These are phyloP conservation scores for Mycena filopes DNA, from an alignment of 768 basidiomycete genomes.

Conservation along the genomic window DNA sequence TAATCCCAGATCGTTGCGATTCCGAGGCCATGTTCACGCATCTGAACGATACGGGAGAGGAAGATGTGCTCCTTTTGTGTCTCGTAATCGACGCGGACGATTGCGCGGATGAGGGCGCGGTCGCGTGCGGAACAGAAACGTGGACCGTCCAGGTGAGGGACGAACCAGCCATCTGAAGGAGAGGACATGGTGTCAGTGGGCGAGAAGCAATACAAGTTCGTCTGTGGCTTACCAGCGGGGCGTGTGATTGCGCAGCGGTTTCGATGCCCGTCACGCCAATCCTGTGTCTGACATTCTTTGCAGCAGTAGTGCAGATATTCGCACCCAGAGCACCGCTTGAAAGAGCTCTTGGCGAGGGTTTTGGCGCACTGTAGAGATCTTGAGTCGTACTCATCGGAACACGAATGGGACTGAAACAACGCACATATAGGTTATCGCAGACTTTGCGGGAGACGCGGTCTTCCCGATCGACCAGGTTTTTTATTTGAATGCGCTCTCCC, in stretches of 20 bases:
- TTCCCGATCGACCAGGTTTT: too few relatives aligned
- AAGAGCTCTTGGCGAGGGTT: neutral
- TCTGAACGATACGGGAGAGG: neutral
- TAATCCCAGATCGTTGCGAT: neutral
- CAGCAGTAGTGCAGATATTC: neutral
- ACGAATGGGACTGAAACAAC: neutral
- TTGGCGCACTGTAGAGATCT: neutral
- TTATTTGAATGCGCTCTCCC: too few relatives aligned
- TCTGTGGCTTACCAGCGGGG: neutral
- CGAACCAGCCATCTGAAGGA: neutral
- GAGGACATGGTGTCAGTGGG: too few relatives aligned
- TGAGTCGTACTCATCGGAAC: neutral
- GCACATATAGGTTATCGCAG: neutral
- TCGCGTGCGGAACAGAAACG: neutral
- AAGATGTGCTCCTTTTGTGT: neutral
- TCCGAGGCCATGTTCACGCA: neutral
- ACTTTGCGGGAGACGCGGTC: too few relatives aligned
- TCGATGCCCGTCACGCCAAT: neutral
- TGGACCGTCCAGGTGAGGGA: neutral
- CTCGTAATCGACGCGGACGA: neutral
- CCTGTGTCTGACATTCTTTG: neutral
- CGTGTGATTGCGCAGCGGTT: neutral
- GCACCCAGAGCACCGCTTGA: conserved; percentile 1
- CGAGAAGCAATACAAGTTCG: too few relatives aligned
- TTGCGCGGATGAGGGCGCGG: neutral